Evolutionary conservation across 2,329 filamentous ascomycete species (phyloP).

Genomic region (Colletotrichum cereale): DNA sequence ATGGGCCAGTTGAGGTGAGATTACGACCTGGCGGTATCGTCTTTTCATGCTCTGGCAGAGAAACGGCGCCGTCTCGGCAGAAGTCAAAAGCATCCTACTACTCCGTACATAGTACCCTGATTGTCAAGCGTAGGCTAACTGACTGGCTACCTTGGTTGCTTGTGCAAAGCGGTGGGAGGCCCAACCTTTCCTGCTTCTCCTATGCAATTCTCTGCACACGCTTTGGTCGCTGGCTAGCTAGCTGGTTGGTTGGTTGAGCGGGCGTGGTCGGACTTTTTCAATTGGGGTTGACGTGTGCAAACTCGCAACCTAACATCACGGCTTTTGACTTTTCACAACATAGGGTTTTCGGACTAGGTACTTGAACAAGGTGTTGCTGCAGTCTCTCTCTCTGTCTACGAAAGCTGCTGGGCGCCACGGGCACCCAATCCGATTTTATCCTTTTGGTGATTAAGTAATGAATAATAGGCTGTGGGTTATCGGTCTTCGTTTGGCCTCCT

Average conservation of each 20-base stretch:
- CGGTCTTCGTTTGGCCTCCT: not conserved
- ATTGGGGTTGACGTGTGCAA: constrained; percentile 10
- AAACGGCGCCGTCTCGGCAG: not conserved
- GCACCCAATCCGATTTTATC: not conserved
- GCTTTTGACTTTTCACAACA: not conserved
- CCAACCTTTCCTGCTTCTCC: not conserved
- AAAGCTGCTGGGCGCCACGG: not conserved
- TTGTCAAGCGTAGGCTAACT: too few species aligned
- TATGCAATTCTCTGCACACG: constrained; percentile 19
- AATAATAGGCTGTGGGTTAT: not conserved
- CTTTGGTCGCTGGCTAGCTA: not conserved
- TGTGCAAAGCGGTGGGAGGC: not conserved
- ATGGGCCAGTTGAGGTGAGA: constrained; percentile 1
- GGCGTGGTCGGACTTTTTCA: not conserved
- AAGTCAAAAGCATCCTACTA: not conserved
- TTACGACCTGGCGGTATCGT: constrained; percentile 3
- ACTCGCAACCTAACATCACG: constrained; percentile 26
- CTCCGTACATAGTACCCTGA: too few species aligned
- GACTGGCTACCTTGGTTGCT: not conserved
- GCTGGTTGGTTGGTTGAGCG: not conserved
- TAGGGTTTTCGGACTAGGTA: not conserved
- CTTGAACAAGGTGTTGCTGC: not conserved
- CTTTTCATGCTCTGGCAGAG: not conserved
- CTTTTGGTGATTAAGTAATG: not conserved
- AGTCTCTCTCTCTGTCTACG: not conserved